phyloP scores from a whole-genome alignment of 305 asterid genomes.

The Coffea humblotiana region DNA sequence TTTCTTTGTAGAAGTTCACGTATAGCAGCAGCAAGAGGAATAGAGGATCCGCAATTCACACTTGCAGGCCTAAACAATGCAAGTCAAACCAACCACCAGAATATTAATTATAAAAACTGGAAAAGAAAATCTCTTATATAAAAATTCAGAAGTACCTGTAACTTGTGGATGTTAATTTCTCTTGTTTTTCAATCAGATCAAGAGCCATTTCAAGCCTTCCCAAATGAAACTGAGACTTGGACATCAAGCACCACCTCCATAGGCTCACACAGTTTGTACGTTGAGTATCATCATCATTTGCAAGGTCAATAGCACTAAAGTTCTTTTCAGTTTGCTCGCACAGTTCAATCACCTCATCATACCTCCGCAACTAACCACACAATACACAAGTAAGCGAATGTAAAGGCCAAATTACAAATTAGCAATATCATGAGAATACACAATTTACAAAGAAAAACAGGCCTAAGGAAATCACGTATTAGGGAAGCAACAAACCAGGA shows the following conservation, averaged over 20 bases:
- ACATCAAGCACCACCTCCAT: slow-evolving; percentile 84
- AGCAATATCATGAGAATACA: neutral
- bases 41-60: slow-evolving; percentile 36
- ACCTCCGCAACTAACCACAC: slow-evolving; percentile 53
- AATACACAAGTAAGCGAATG: slow-evolving; percentile 6
- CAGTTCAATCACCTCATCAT: slow-evolving; percentile 65
- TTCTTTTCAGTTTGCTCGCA: slow-evolving; percentile 81
- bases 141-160: slow-evolving; percentile 43
- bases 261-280: slow-evolving; percentile 38
- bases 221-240: slow-evolving; percentile 64
- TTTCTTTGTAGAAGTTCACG: slow-evolving; percentile 72
- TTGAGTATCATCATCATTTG: slow-evolving; percentile 27
- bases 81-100: slow-evolving; percentile 27
- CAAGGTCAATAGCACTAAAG: slow-evolving; percentile 28
- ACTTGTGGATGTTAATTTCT: slow-evolving; percentile 33
- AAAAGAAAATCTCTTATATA: slow-evolving; percentile 16
- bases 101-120: slow-evolving; percentile 10
- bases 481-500: slow-evolving; percentile 50
- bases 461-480: neutral
- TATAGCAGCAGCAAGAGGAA: slow-evolving; percentile 58
- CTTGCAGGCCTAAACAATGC: slow-evolving; percentile 42
- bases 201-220: slow-evolving; percentile 88
- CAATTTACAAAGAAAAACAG: neutral
- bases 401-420: slow-evolving; percentile 9
- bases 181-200: slow-evolving; percentile 72